Base-by-base conservation (phyloP, 1,139 yeast species). In the Taphrina flavorubra region DNA sequence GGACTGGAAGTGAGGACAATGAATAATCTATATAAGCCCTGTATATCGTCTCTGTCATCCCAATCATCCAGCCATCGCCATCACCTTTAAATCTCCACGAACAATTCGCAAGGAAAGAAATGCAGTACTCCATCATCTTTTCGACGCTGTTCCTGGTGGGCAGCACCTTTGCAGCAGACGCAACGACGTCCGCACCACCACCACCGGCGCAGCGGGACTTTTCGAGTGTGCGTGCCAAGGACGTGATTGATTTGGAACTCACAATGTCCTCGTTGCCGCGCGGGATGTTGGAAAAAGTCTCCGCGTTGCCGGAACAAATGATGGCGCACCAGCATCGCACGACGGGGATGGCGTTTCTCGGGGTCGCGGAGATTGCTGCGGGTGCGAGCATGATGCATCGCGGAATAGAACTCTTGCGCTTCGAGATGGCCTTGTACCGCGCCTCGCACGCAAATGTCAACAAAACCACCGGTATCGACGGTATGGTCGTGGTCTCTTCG, bases 311-410 rank as follows among this genome's bases (percentile, higher is more conserved):
- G 25, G 58, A 53, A 25, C 20, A 36, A 8, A 53, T 53, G 58
- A 53, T 53, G 58, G n/a, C 7, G 42, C 58, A 53, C 34, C 42
- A 53, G 16, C 31, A 25, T 25, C 31, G 31, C 31, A n/a, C 36
- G 14, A 34, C 34, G 42, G 16, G 20, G 58, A 53, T 53, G 58
- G 36, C 13, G 20, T 34, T 53, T 11, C 11, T 53, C 18, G 58
- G 58, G 6, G 16, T 53, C 13, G 13, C 58, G 18, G 58, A 53
- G 20, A 37, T 53, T 37, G 58, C 58, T 10, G 58, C 58, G 1
- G 58, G 58, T 6, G 58, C 58, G 2, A 42, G 44, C 16, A 34
- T 53, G 42, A 53, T 53, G 58, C 58, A 53, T 53, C 58, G 58
- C 1, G 58, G 58, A 0, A 53, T 53, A 42, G 5, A 53, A 6